Evolutionary conservation across 768 basidiomycete genomes (phyloP), one percentile per base, ranked within the genome.

Genomic region (Phallus indusiatus): DNA sequence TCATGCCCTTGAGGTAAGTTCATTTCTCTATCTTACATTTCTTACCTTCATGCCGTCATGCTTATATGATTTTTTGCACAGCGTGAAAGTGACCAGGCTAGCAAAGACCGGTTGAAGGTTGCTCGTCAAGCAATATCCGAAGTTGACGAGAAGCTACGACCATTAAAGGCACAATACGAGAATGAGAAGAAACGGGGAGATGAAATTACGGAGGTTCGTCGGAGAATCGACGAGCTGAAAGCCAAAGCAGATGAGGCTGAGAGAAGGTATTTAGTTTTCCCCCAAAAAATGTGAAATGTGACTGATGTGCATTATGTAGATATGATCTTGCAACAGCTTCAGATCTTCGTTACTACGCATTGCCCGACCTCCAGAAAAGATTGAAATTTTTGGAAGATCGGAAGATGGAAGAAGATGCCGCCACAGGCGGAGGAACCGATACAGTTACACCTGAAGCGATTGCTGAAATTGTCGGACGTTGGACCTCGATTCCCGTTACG

Each of bases 201-300:
- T 61, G 86, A 94, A 64, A 81, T 96, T 60, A 86, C 86, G 61
- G 69, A 77, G 1, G 78, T 88, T 42, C 79, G 91, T 53, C 80
- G 82, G 67, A 88, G 79, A 74, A 90, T 98, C 22, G 95, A 98
- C 64, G 90, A 94, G 59, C 78, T 99, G 50, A 88, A 84, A 64
- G 86, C 87, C 1, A 99, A 97, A 74, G 85, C 87, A 1, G 91
- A 95, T 62, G 91, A 95, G 47, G 95, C 95, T 8, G 92, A 97
- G 69, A 76, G 94, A 70, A 81, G 85, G 78, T 86, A 79, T 63
- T 83, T 62, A 21, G 16, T 5, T 42, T 12, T 33, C 54, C n/a
- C 46, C 4, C 20, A 20, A 54, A 42, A 14, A 58, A 28, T 47
- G 37, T 18, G 53, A 14, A 18, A 54, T 28, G 42, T 52, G 20